phyloP scores from a whole-genome alignment of 768 basidiomycete species.

The Tylopilus balloui region DNA sequence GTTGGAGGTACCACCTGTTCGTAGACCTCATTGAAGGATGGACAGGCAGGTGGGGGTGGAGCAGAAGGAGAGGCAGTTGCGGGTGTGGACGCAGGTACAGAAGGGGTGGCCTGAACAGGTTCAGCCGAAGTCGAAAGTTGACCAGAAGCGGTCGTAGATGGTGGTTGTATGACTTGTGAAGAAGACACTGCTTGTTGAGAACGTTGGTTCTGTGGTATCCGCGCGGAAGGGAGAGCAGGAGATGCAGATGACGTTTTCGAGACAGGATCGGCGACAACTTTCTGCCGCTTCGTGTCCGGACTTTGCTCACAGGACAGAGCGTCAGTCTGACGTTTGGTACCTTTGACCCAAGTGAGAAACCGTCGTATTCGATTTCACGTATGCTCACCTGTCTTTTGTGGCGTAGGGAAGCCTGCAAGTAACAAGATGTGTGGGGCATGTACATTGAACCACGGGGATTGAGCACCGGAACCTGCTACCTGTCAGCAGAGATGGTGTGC shows the following conservation, averaged over 20 bases:
- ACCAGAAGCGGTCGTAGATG: slow-evolving; percentile 2
- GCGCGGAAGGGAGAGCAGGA: slow-evolving; percentile 21
- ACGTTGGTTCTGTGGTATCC: slow-evolving; percentile 20
- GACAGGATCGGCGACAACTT: slow-evolving; percentile 15
- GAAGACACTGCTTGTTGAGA: slow-evolving; percentile 15
- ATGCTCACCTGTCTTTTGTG: slow-evolving; percentile 32
- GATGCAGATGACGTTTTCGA: slow-evolving; percentile 19
- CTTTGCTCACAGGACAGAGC: slow-evolving; percentile 29
- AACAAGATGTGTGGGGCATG: slow-evolving; percentile 42
- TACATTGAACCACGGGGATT: slow-evolving; percentile 56
- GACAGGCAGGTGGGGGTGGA: slow-evolving; percentile 6
- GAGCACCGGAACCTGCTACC: slow-evolving; percentile 34
- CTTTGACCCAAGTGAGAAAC: slow-evolving; percentile 19
- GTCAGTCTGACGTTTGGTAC: slow-evolving; percentile 44
- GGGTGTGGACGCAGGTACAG: slow-evolving; percentile 7
- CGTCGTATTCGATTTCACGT: neutral
- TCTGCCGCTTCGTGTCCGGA: slow-evolving; percentile 45
- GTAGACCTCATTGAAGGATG: slow-evolving; percentile 5
- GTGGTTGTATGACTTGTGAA: slow-evolving; percentile 19
- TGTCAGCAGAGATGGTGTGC: slow-evolving; percentile 13
- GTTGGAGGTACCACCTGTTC: slow-evolving; percentile 12
- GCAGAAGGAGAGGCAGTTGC: slow-evolving; percentile 7
- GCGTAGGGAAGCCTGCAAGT: slow-evolving; percentile 45
- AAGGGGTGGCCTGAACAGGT: slow-evolving; percentile 2
- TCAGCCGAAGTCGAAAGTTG: slow-evolving; percentile 10